Conservation (phyloP, 345 rosid genomes). For the Salix dunnii region DNA sequence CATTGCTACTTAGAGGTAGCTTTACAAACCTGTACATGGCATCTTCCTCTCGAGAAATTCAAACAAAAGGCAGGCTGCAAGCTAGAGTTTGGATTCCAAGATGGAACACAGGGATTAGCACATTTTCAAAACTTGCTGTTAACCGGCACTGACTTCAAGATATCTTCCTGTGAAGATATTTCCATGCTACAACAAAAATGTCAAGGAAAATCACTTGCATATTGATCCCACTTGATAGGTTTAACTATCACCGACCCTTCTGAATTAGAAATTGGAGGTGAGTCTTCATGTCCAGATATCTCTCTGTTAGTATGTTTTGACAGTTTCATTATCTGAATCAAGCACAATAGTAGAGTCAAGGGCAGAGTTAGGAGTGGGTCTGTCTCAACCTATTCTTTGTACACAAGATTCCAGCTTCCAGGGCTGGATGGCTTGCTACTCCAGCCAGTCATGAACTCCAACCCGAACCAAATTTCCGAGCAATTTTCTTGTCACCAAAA, state of each 20-base stretch:
- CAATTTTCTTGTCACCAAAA: conserved; percentile 4
- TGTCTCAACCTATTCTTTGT: conserved; percentile 52
- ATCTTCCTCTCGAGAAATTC: not conserved
- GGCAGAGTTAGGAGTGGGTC: conserved; percentile 53
- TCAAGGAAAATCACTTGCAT: not conserved
- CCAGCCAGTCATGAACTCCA: conserved; percentile 38
- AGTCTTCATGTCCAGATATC: conserved; percentile 16
- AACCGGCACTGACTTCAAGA: not conserved
- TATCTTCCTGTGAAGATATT: not conserved
- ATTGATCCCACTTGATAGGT: too few relatives aligned
- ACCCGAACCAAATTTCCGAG: conserved; percentile 23
- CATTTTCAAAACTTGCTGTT: not conserved
- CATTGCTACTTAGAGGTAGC: not conserved
- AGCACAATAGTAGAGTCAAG: conserved; percentile 26
- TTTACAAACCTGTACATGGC: not conserved
- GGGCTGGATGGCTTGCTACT: conserved; percentile 18
- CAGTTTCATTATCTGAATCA: conserved; percentile 43
- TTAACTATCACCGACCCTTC: conserved; percentile 12
- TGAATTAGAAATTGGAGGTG: conserved; percentile 12
- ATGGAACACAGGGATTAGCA: not conserved
- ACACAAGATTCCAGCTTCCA: conserved; percentile 31
- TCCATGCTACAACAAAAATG: not conserved
- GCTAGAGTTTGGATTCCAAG: not conserved
- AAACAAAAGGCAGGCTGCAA: not conserved
- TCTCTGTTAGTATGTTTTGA: conserved; percentile 3